Evolutionary conservation across 2,329 filamentous ascomycete genomes (phyloP).

Genomic region (Cadophora sp.): DNA sequence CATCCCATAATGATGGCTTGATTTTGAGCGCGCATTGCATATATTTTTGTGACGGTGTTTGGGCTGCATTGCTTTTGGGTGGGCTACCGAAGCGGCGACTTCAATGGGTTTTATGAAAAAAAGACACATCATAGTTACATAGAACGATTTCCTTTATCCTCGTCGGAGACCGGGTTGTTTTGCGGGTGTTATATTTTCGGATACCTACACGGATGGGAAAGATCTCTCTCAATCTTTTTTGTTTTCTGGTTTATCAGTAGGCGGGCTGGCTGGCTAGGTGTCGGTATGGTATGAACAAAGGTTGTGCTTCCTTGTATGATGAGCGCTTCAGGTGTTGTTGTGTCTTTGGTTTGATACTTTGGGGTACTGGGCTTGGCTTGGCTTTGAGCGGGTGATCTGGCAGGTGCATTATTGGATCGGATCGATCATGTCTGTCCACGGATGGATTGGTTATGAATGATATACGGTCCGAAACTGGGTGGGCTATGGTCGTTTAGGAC

Average conservation of each 20-base stretch:
- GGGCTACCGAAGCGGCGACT: conserved; percentile 45
- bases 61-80: conserved; percentile 44
- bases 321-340: conserved; percentile 34
- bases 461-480: conserved; percentile 38
- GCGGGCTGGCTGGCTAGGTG: conserved; percentile 37
- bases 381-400: conserved; percentile 40
- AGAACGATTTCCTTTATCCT: conserved; percentile 45
- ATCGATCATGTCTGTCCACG: conserved; percentile 38
- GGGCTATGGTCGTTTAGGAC: conserved; percentile 31
- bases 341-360: conserved; percentile 32
- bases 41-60: conserved; percentile 45
- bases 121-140: conserved; percentile 44
- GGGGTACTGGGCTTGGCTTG: conserved; percentile 29
- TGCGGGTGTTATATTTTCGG: conserved; percentile 41
- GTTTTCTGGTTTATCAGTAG: conserved; percentile 35
- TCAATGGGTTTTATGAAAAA: conserved; percentile 44
- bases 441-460: conserved; percentile 34
- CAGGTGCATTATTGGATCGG: conserved; percentile 40
- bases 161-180: conserved; percentile 37
- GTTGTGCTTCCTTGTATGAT: conserved; percentile 42
- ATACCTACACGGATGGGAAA: conserved; percentile 42
- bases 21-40: conserved; percentile 46
- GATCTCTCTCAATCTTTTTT: conserved; percentile 42
- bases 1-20: conserved; percentile 39
- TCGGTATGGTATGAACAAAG: conserved; percentile 41